Base-by-base conservation (phyloP, 768 basidiomycete genomes). In the Artomyces pyxidatus region DNA sequence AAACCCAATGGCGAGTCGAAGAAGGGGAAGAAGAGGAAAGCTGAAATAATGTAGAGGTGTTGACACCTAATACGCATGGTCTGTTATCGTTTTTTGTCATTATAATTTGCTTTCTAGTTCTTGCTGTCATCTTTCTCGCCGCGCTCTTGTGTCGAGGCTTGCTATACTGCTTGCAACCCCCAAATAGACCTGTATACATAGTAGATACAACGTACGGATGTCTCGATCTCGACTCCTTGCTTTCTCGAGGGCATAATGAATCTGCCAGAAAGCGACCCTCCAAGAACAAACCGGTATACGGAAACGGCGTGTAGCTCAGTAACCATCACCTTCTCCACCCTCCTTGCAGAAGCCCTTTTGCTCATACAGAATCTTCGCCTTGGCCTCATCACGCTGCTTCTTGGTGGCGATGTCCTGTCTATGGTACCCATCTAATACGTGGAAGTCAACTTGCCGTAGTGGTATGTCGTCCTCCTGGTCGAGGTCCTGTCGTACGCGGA, bases 291-390 rank as follows among this genome's bases (percentile, higher is more conserved):
- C 22, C 22, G 22, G 22, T 14, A 26, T 14, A 27, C 29, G 17
- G 16, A 16, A 32, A 51, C 25, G 4, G 23, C 42, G 16, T 22
- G 37, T 16, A 39, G 16, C 40, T 75, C 68, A 96, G 66, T 97
- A 98, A 10, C 91, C 91, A 65, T 97, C 95, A 7, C 94, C 94
- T 70, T 97, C 95, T 30, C 91, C 89, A 10, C 92, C 93, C 64
- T 97, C 95, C 64, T 85, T 90, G 63, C 85, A 91, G 66, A 95
- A 98, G 2, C 95, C 95, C 56, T 83, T 81, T 63, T 88, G 75
- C 62, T 88, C 81, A 59, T 77, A 88, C 50, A 98, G 69, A 37
- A 95, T 76, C 59, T 88, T 77, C 28, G 91, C 81, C 66, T 90
- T 92, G 60, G 71, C 66, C 48, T 90, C 86, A 58, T 96, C 94